A percentile compares a stretch with the other conserved stretches of the same genome.
phyloP scores from a whole-genome alignment of 768 basidiomycete genomes.

The Phylloporus sp. region DNA sequence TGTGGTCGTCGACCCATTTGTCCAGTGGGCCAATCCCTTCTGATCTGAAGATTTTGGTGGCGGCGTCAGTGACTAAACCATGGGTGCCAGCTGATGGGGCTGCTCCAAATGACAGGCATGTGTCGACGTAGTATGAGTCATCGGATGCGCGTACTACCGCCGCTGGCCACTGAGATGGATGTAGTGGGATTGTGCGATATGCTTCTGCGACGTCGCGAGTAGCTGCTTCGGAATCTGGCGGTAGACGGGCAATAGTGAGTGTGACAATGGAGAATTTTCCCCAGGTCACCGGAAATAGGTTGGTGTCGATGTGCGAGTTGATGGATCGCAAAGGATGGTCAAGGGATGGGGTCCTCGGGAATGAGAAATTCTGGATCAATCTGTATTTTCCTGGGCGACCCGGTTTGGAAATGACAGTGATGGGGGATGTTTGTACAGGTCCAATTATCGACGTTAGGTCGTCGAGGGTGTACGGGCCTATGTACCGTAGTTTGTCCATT shows the following conservation, averaged over 20 bases:
- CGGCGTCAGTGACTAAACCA: conserved; percentile 5
- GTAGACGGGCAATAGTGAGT: not conserved
- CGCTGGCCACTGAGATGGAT: not conserved
- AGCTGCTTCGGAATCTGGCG: not conserved
- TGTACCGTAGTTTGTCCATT: not conserved
- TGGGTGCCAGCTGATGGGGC: not conserved
- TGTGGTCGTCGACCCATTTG: conserved; percentile 7
- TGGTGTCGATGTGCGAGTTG: not conserved
- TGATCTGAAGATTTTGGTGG: not conserved
- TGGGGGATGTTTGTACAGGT: not conserved
- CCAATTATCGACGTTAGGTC: not conserved
- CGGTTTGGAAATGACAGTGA: not conserved
- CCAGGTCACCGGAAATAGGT: not conserved
- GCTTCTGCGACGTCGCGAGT: not conserved
- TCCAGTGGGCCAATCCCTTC: not conserved
- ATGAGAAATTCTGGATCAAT: not conserved
- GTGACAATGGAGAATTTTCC: not conserved
- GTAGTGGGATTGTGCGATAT: not conserved
- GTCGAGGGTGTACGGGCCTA: not conserved
- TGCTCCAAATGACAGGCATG: not conserved
- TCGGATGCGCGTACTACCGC: not conserved
- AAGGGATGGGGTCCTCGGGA: not conserved
- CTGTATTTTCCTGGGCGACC: not conserved
- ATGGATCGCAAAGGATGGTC: not conserved
- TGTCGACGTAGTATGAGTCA: not conserved